phyloP scores from a whole-genome alignment of 768 basidiomycete species.

The Termitomyces sp. region DNA sequence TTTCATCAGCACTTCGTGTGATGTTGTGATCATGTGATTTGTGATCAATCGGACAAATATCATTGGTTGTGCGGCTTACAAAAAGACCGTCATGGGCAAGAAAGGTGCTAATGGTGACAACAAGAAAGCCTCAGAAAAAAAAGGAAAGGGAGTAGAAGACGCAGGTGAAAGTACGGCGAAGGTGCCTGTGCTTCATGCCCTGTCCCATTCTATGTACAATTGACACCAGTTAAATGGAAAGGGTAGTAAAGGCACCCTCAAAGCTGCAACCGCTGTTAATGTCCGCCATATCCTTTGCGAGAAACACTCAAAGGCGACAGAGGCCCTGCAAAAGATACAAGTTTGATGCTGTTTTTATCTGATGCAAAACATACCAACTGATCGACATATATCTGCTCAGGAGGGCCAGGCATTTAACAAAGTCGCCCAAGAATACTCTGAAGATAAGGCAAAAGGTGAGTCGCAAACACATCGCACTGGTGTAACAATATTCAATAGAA shows the following conservation, averaged over 20 bases:
- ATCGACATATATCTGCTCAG: slow-evolving; percentile 23
- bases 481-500: background rate
- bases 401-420: slow-evolving; percentile 83
- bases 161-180: slow-evolving; percentile 37
- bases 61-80: background rate
- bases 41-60: slow-evolving; percentile 14
- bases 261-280: slow-evolving; percentile 77
- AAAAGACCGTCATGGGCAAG: slow-evolving; percentile 26
- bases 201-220: background rate
- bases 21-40: slow-evolving; percentile 17
- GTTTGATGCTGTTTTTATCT: slow-evolving; percentile 33
- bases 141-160: slow-evolving; percentile 35
- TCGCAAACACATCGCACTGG: background rate
- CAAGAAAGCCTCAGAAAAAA: slow-evolving; percentile 36
- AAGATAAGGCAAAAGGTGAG: slow-evolving; percentile 85
- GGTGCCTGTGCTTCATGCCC: slow-evolving; percentile 19
- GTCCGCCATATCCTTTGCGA: slow-evolving; percentile 88
- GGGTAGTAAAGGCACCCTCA: slow-evolving; percentile 54
- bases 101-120: slow-evolving; percentile 27
- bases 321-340: slow-evolving; percentile 77
- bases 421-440: slow-evolving; percentile 85
- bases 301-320: slow-evolving; percentile 75
- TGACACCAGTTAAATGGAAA: background rate
- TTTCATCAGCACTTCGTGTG: slow-evolving; percentile 1
- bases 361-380: background rate